A percentile compares a stretch with the other conserved stretches of the same genome.
Conservation (phyloP, 495 filamentous ascomycete genomes). For the Hypoxylon crocopeplum region DNA sequence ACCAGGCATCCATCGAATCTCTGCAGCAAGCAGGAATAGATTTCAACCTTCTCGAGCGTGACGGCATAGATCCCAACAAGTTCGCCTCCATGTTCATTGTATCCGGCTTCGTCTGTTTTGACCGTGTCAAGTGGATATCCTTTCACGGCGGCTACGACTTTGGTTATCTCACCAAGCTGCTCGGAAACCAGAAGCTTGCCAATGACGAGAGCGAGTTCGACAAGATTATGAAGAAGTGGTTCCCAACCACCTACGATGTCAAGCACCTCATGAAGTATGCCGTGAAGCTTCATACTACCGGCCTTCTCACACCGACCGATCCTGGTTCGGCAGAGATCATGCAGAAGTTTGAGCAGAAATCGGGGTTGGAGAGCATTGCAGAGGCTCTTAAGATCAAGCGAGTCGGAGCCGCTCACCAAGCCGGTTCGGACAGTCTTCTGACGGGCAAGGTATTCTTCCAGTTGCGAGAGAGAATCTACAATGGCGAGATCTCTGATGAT, state of each 20-base stretch:
- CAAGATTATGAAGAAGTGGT: conserved; percentile 83
- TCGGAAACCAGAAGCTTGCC: conserved; percentile 79
- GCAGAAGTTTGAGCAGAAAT: conserved; percentile 80
- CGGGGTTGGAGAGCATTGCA: conserved; percentile 89
- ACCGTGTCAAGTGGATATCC: conserved; percentile 92
- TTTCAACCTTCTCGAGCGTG: conserved; percentile 77
- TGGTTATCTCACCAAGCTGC: conserved; percentile 92
- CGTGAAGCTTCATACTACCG: conserved; percentile 67
- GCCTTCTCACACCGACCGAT: conserved; percentile 69
- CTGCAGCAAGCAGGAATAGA: conserved; percentile 87
- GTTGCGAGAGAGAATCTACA: conserved; percentile 83
- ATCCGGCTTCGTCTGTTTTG: conserved; percentile 87
- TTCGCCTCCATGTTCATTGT: conserved; percentile 90
- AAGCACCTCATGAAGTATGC: conserved; percentile 91
- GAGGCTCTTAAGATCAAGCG: conserved; percentile 90
- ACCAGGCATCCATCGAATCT: conserved; percentile 88
- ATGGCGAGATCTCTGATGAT: conserved; percentile 76
- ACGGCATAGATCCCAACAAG: conserved; percentile 88
- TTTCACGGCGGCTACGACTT: conserved; percentile 99
- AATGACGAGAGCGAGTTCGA: conserved; percentile 89
- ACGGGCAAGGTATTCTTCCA: conserved; percentile 95
- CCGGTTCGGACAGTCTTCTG: conserved; percentile 87
- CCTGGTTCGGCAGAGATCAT: conserved; percentile 70
- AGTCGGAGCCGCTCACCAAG: conserved; percentile 84
- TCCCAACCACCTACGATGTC: conserved; percentile 92